Conservation (phyloP, 1,139 yeast species). For the Geotrichum fermentans region DNA sequence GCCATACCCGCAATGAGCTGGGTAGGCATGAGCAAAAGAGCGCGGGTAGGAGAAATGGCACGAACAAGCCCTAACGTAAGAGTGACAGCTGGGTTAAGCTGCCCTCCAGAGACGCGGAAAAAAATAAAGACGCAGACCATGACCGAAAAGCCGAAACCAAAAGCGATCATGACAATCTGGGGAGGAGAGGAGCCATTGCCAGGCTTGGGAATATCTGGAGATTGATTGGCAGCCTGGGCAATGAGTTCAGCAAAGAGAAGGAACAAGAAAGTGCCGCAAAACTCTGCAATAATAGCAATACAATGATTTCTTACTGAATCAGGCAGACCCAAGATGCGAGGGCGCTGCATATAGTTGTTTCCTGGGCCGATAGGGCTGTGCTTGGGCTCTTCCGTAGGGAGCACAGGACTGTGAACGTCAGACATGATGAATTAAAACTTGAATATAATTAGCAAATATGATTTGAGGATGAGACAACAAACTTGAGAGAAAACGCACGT, state of each 20-base stretch:
- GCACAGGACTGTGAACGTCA: neutral
- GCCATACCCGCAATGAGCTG: slow-evolving; percentile 86
- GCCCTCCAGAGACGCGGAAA: slow-evolving; percentile 83
- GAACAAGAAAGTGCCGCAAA: slow-evolving; percentile 81
- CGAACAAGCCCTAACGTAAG: slow-evolving; percentile 63
- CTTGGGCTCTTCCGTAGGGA: slow-evolving; percentile 1
- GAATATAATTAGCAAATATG: too few relatives aligned
- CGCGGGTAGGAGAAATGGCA: slow-evolving; percentile 71
- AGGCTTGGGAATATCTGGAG: slow-evolving; percentile 42
- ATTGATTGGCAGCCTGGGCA: slow-evolving; percentile 80
- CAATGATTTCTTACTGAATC: slow-evolving; percentile 48
- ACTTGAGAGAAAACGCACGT: neutral
- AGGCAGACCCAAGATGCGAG: slow-evolving; percentile 34
- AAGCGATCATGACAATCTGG: slow-evolving; percentile 70
- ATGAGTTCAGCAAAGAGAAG: slow-evolving; percentile 77
- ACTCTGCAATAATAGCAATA: slow-evolving; percentile 59
- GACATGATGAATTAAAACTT: neutral
- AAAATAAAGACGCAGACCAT: slow-evolving; percentile 70
- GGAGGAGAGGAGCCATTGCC: slow-evolving; percentile 55
- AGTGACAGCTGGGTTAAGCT: slow-evolving; percentile 86
- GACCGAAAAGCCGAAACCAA: slow-evolving; percentile 85
- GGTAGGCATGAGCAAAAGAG: slow-evolving; percentile 56
- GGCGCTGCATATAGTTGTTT: slow-evolving; percentile 6
- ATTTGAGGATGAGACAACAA: neutral
- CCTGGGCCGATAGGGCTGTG: neutral